These are phyloP conservation scores for Penicillium nordicum DNA, from an alignment of 2,329 filamentous ascomycete genomes.

Conservation along the genomic window DNA sequence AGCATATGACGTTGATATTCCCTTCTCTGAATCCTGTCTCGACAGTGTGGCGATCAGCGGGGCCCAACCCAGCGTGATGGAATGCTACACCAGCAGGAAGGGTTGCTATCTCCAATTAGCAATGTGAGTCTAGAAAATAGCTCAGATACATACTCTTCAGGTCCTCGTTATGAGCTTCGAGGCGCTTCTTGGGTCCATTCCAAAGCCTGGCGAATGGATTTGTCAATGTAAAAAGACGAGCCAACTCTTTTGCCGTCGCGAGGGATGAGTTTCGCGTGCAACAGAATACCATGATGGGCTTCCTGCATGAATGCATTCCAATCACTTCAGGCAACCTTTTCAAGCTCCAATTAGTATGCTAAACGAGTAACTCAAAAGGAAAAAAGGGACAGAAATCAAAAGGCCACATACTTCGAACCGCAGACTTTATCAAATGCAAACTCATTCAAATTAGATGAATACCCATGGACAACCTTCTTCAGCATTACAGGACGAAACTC, in stretches of 20 bases:
- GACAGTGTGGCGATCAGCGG: conserved; percentile 61
- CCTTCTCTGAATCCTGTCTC: conserved; percentile 68
- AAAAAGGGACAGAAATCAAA: too few relatives aligned
- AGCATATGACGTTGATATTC: conserved; percentile 77
- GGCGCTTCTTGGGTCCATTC: conserved; percentile 53
- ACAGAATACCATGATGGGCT: conserved; percentile 82
- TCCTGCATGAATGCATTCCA: conserved; percentile 61
- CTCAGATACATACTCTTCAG: conserved; percentile 50
- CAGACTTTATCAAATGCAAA: conserved; percentile 72
- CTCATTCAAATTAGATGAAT: conserved; percentile 62
- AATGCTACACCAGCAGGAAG: conserved; percentile 66
- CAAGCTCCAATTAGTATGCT: not conserved
- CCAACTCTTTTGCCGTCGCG: conserved; percentile 64
- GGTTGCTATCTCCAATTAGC: conserved; percentile 37
- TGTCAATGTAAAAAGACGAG: conserved; percentile 60
- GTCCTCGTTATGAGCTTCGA: conserved; percentile 57
- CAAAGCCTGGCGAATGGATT: conserved; percentile 57
- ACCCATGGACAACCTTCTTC: conserved; percentile 73
- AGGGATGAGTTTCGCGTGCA: conserved; percentile 70
- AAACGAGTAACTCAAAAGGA: not conserved
- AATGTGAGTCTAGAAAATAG: not conserved
- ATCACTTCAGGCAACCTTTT: conserved; percentile 64
- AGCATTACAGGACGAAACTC: conserved; percentile 75
- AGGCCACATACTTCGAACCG: conserved; percentile 51
- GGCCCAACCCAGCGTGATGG: conserved; percentile 73